A percentile compares a stretch with the other conserved stretches of the same genome.
Conservation (phyloP, 2,329 filamentous ascomycete species). For the Bipolaris gigantea region DNA sequence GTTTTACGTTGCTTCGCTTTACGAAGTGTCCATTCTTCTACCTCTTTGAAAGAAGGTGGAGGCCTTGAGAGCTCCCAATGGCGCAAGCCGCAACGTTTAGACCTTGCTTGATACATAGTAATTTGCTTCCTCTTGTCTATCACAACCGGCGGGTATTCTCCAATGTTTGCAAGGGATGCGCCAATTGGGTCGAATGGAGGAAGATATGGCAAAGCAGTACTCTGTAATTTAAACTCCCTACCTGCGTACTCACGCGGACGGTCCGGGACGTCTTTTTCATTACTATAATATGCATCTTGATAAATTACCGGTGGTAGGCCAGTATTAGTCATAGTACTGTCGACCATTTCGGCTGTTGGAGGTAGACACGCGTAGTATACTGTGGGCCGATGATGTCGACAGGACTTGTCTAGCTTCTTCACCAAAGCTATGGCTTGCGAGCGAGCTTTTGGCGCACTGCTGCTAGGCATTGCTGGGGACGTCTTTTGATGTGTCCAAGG, state of each 20-base stretch:
- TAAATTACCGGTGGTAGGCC: constrained; percentile 72
- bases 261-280: constrained; percentile 79
- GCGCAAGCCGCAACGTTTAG: constrained; percentile 62
- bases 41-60: constrained; percentile 72
- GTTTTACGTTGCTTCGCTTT: constrained; percentile 31
- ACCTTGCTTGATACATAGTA: constrained; percentile 55
- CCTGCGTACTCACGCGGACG: constrained; percentile 82
- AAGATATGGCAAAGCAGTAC: constrained; percentile 75
- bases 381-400: constrained; percentile 20
- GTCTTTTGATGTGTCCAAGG: constrained; percentile 41
- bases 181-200: constrained; percentile 73
- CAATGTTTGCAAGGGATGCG: constrained; percentile 58
- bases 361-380: constrained; percentile 46
- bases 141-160: constrained; percentile 52
- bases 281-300: constrained; percentile 82
- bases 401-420: constrained; percentile 21
- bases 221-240: constrained; percentile 76
- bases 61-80: constrained; percentile 75
- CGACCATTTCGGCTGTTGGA: constrained; percentile 52
- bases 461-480: constrained; percentile 20
- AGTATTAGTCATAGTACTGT: constrained; percentile 59
- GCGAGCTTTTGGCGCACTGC: constrained; percentile 18
- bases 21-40: constrained; percentile 65
- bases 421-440: constrained; percentile 24
- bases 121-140: constrained; percentile 58